Evolutionary conservation across 1,284 basidiomycete genomes (phyloP).

Genomic region (Trichosporon sp.): DNA sequence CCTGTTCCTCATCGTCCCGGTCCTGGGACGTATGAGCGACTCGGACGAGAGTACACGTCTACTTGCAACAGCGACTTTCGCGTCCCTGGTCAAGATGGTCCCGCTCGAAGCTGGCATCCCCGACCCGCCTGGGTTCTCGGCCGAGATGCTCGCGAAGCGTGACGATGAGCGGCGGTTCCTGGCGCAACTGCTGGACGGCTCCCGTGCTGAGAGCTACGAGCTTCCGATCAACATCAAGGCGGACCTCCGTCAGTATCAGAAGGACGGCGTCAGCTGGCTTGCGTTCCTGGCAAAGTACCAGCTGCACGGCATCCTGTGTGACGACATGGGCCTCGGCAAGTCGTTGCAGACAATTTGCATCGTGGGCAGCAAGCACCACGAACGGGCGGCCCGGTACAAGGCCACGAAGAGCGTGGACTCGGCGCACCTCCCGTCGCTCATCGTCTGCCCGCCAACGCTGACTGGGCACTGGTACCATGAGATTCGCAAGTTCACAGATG

Average conservation of each 20-base stretch:
- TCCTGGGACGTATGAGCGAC: slow-evolving; percentile 97
- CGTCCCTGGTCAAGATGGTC: slow-evolving; percentile 97
- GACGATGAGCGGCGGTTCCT: slow-evolving; percentile 89
- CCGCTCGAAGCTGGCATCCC: slow-evolving; percentile 96
- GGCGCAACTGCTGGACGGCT: slow-evolving; percentile 87
- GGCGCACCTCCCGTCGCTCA: slow-evolving; percentile 85
- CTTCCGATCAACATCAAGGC: slow-evolving; percentile 88
- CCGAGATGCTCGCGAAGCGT: slow-evolving; percentile 79
- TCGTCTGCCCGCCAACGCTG: slow-evolving; percentile 94
- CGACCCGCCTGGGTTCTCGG: slow-evolving; percentile 87
- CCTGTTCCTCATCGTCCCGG: slow-evolving; percentile 92
- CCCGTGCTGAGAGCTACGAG: slow-evolving; percentile 85
- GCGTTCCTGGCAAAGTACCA: slow-evolving; percentile 96
- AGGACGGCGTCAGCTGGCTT: slow-evolving; percentile 98
- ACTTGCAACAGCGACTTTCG: slow-evolving; percentile 93
- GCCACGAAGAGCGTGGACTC: slow-evolving; percentile 69
- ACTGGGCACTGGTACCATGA: slow-evolving; percentile 99
- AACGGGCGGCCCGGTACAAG: slow-evolving; percentile 68
- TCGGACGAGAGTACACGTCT: slow-evolving; percentile 84
- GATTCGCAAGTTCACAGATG: slow-evolving; percentile 82
- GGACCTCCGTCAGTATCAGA: slow-evolving; percentile 93
- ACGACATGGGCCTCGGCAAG: slow-evolving; percentile 99
- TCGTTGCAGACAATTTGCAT: slow-evolving; percentile 98
- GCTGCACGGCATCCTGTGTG: slow-evolving; percentile 95
- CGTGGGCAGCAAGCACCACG: slow-evolving; percentile 86